Conservation (phyloP, 768 basidiomycete species). For the Pilatotrama ljubarskyi region DNA sequence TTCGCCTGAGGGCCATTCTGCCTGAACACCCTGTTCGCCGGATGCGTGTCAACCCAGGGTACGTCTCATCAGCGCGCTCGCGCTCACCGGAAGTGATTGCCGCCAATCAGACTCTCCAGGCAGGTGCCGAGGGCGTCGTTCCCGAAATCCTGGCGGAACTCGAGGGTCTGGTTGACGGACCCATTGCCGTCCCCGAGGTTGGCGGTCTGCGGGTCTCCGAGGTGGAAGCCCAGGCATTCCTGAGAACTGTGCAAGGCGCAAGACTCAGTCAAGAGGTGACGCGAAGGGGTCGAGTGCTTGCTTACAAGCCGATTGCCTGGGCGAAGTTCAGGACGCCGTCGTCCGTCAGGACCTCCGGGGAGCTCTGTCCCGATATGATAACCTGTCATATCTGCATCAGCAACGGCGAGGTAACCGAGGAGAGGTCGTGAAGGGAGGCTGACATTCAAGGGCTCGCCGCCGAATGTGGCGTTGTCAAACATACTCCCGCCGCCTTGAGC, state of each 20-base stretch:
- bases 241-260: conserved; percentile 28
- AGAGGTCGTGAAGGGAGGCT: conserved; percentile 1
- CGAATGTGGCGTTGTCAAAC: conserved; percentile 39
- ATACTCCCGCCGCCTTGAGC: conserved; percentile 40
- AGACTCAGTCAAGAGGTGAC: background rate
- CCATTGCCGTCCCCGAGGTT: conserved; percentile 52
- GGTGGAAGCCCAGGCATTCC: conserved; percentile 35
- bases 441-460: conserved; percentile 53
- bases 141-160: conserved; percentile 47
- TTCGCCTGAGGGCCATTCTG: conserved; percentile 33
- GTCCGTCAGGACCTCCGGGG: conserved; percentile 55
- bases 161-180: conserved; percentile 43
- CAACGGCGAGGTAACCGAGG: background rate
- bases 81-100: conserved; percentile 46
- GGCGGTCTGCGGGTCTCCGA: conserved; percentile 40
- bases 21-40: conserved; percentile 26
- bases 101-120: conserved; percentile 40
- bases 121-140: conserved; percentile 42
- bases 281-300: background rate
- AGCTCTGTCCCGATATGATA: conserved; percentile 66
- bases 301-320: conserved; percentile 61
- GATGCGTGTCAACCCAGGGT: background rate
- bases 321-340: conserved; percentile 59
- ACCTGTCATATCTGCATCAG: conserved; percentile 34
- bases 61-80: background rate